Percentiles rank a stretch among this genome's conserved stretches.
Evolutionary conservation across 257 asterid species (phyloP).

Genomic region (Hygrophila difformis): DNA sequence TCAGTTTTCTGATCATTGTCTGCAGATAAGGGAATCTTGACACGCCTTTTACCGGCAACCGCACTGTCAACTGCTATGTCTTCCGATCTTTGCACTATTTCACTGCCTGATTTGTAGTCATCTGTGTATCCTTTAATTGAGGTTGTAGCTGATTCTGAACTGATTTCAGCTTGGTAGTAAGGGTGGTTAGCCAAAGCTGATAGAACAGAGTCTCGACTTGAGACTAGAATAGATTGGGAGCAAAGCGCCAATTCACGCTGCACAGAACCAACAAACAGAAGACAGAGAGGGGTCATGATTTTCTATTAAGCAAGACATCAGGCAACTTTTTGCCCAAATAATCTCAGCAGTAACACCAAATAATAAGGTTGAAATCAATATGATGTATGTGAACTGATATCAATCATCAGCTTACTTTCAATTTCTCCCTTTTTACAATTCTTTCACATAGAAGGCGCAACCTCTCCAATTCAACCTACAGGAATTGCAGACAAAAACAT

Average conservation of each 20-base stretch:
- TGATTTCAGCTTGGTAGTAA: slow-evolving; percentile 65
- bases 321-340: too few species aligned
- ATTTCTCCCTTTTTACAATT: slow-evolving; percentile 80
- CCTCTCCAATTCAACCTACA: slow-evolving; percentile 93
- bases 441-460: slow-evolving; percentile 95
- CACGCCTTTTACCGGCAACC: slow-evolving; percentile 65
- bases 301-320: too few species aligned
- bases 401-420: slow-evolving; percentile 53
- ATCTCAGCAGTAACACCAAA: too few species aligned
- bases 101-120: slow-evolving; percentile 69
- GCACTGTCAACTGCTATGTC: slow-evolving; percentile 82
- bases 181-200: slow-evolving; percentile 73
- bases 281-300: slow-evolving; percentile 11
- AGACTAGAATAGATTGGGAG: slow-evolving; percentile 77
- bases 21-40: slow-evolving; percentile 39
- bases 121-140: slow-evolving; percentile 67
- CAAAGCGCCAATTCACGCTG: slow-evolving; percentile 96
- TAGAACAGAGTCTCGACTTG: slow-evolving; percentile 65
- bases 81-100: slow-evolving; percentile 72
- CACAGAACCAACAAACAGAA: slow-evolving; percentile 16
- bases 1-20: slow-evolving; percentile 76
- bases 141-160: slow-evolving; percentile 96
- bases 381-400: neutral
- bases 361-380: neutral
- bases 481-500: neutral